A percentile compares a stretch with the other conserved stretches of the same genome.
phyloP scores from a whole-genome alignment of 2,329 filamentous ascomycete genomes.

The Pezicula rhizophila region DNA sequence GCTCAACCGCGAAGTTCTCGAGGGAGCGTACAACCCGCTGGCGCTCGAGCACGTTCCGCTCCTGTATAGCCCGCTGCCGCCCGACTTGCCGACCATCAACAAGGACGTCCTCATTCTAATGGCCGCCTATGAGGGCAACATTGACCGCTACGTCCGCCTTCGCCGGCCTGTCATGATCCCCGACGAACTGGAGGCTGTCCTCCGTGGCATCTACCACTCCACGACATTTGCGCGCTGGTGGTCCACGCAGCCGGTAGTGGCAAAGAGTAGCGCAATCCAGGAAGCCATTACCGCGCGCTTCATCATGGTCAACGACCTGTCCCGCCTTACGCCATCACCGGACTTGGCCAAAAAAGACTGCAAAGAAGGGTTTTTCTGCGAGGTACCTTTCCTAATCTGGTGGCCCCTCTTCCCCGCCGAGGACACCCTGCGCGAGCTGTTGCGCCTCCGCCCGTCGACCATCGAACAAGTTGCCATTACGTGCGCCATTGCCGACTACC shows the following conservation, averaged over 20 bases:
- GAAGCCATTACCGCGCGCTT: slow-evolving; percentile 22
- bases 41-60: no score
- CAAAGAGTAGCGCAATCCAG: not conserved
- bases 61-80: slow-evolving; percentile 27
- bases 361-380: no score
- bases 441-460: not conserved
- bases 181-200: slow-evolving; percentile 17
- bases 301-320: slow-evolving; percentile 27
- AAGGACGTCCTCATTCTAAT: slow-evolving; percentile 33
- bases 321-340: not conserved
- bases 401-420: not conserved
- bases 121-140: slow-evolving; percentile 32
- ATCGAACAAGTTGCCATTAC: not conserved
- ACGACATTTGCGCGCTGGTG: slow-evolving; percentile 32
- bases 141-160: slow-evolving; percentile 34
- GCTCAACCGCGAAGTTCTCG: slow-evolving; percentile 3
- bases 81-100: slow-evolving; percentile 28
- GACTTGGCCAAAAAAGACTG: not conserved
- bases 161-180: slow-evolving; percentile 18
- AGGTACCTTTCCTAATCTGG: slow-evolving; percentile 3
- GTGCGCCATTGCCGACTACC: not conserved
- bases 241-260: slow-evolving; percentile 4
- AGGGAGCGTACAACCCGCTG: no score
- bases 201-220: slow-evolving; percentile 30
- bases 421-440: not conserved